Evolutionary conservation across 495 filamentous ascomycete species (phyloP).

Genomic region (Aspergillus homomorphus): DNA sequence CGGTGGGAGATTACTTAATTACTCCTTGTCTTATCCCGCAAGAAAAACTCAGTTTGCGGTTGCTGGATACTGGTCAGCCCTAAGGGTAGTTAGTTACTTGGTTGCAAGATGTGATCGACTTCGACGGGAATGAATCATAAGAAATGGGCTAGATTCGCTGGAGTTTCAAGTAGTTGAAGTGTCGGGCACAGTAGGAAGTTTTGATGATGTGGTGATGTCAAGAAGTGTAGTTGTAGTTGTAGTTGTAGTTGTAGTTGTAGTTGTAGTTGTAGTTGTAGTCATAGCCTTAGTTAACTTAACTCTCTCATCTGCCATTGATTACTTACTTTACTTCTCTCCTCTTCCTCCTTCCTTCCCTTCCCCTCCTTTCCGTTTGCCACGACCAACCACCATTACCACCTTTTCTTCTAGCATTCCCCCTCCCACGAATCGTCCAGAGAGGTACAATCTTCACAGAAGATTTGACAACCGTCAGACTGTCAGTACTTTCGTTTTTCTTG

Average conservation of each 20-base stretch:
- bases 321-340: not conserved
- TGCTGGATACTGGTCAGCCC: not conserved
- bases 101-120: no score
- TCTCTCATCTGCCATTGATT: not conserved
- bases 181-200: not conserved
- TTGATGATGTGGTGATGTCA: not conserved
- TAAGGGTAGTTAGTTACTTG: no score
- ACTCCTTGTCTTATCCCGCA: not conserved
- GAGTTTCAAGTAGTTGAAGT: not conserved
- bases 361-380: slow-evolving; percentile 19
- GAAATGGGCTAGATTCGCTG: not conserved
- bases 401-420: not conserved
- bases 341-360: slow-evolving; percentile 5
- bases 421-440: not conserved
- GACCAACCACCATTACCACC: slow-evolving; percentile 1
- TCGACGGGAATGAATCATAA: not conserved
- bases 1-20: not conserved
- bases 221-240: not conserved
- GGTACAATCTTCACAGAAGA: not conserved
- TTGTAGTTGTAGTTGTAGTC: not conserved
- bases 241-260: not conserved
- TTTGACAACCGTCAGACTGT: not conserved
- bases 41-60: not conserved
- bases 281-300: no score
- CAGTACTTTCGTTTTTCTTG: no score